Conservation (phyloP, 83 land plant genomes). For the Thuja plicata region DNA sequence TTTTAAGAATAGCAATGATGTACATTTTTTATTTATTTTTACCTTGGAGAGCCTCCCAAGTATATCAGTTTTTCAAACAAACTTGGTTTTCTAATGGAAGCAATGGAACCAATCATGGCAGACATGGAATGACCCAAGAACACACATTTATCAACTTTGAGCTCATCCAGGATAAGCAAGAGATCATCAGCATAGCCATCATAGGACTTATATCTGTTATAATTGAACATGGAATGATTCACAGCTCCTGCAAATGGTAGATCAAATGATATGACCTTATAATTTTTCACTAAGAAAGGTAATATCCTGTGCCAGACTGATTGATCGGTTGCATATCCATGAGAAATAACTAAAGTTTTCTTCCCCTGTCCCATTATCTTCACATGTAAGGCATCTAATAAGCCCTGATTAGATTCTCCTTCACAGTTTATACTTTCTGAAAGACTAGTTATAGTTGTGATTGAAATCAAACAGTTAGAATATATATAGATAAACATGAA, state of each 20-base stretch:
- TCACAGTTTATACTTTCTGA: not conserved
- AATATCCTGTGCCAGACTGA: conserved; percentile 50
- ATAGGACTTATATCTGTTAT: conserved; percentile 16
- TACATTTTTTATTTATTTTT: conserved; percentile 19
- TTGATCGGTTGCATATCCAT: conserved; percentile 62
- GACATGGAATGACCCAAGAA: conserved; percentile 58
- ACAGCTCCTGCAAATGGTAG: conserved; percentile 43
- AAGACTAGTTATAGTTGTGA: not conserved
- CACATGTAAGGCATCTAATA: conserved; percentile 32
- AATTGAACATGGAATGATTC: conserved; percentile 10
- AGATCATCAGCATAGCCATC: conserved; percentile 37
- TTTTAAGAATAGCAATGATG: not conserved
- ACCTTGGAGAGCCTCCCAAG: conserved; percentile 46
- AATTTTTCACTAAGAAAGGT: conserved; percentile 28
- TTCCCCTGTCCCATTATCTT: conserved; percentile 31
- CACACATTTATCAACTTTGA: conserved; percentile 25
- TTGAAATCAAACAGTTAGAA: not conserved
- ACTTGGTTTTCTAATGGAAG: conserved; percentile 31
- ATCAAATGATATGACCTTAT: conserved; percentile 40
- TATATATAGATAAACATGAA: too few relatives aligned
- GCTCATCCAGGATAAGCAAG: conserved; percentile 24
- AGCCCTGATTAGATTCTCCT: not conserved
- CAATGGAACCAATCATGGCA: conserved; percentile 53
- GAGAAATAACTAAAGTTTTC: conserved; percentile 37
- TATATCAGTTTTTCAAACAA: conserved; percentile 38